Conservation (phyloP, 352 stramenopile genomes). For the Halophytophthora batemanensis region DNA sequence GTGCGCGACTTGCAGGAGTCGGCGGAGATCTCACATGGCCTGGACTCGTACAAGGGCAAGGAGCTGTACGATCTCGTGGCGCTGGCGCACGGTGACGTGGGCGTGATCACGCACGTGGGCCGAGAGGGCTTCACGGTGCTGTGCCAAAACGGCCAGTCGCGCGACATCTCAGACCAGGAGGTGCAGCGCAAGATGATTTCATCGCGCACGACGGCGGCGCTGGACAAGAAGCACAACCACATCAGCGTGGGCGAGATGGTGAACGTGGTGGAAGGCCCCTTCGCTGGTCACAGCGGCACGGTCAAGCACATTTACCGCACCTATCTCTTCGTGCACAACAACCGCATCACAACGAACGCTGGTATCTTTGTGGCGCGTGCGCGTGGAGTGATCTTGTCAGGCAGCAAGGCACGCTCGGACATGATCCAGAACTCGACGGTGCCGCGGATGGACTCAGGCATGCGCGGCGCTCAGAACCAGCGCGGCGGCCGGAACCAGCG, state of each 20-base stretch:
- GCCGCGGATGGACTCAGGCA: constrained; percentile 51
- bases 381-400: constrained; percentile 77
- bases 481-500: constrained; percentile 51
- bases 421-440: constrained; percentile 86
- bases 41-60: constrained; percentile 89
- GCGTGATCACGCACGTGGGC: constrained; percentile 90
- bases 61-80: constrained; percentile 88
- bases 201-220: constrained; percentile 67
- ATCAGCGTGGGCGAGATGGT: constrained; percentile 89
- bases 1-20: constrained; percentile 89
- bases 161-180: constrained; percentile 85
- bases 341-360: constrained; percentile 85
- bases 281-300: constrained; percentile 81
- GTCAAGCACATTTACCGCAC: constrained; percentile 91
- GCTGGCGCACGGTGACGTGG: constrained; percentile 83
- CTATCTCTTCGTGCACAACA: constrained; percentile 90
- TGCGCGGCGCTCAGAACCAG: constrained; percentile 36
- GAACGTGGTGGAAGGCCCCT: constrained; percentile 83
- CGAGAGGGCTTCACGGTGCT: constrained; percentile 86
- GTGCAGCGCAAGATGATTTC: constrained; percentile 88
- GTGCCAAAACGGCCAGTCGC: constrained; percentile 81
- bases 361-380: constrained; percentile 88
- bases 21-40: constrained; percentile 83
- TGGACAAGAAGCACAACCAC: constrained; percentile 90
- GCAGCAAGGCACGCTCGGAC: constrained; percentile 82